phyloP scores from a whole-genome alignment of 2,329 filamentous ascomycete species.

The Neurospora sp. region DNA sequence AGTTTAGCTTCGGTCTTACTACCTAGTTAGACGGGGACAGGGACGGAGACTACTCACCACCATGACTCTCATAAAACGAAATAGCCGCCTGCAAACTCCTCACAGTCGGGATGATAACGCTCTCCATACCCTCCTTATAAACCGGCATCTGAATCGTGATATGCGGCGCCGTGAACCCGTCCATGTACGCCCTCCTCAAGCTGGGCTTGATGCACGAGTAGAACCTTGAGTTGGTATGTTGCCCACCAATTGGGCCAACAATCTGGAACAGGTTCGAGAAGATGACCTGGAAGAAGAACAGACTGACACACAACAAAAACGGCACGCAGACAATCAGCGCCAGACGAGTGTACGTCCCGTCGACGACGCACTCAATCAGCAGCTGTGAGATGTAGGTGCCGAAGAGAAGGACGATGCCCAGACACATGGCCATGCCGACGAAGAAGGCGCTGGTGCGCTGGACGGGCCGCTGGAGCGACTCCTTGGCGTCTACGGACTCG shows the following conservation, averaged over 20 bases:
- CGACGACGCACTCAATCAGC: slow-evolving; percentile 28
- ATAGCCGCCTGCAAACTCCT: slow-evolving; percentile 38
- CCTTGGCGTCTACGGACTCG: slow-evolving; percentile 19
- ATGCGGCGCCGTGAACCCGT: slow-evolving; percentile 27
- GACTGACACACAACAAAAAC: slow-evolving; percentile 26
- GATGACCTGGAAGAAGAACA: slow-evolving; percentile 36
- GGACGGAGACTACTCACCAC: slow-evolving; percentile 20
- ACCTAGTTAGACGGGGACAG: background rate
- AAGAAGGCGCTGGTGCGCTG: slow-evolving; percentile 27
- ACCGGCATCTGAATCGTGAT: slow-evolving; percentile 37
- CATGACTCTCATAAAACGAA: slow-evolving; percentile 37
- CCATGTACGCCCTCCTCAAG: slow-evolving; percentile 23
- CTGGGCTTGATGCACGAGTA: slow-evolving; percentile 28
- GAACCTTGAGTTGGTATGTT: slow-evolving; percentile 33
- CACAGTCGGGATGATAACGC: slow-evolving; percentile 39
- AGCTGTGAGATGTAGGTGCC: slow-evolving; percentile 28
- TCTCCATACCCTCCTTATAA: slow-evolving; percentile 30
- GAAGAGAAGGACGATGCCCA: slow-evolving; percentile 28
- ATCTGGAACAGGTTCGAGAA: slow-evolving; percentile 32
- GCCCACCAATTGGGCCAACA: slow-evolving; percentile 36
- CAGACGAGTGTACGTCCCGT: slow-evolving; percentile 27
- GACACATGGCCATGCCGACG: slow-evolving; percentile 26
- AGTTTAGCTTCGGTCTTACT: background rate
- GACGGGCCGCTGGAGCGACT: slow-evolving; percentile 32
- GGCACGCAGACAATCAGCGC: slow-evolving; percentile 26